A percentile compares a stretch with the other conserved stretches of the same genome.
Conservation (phyloP, 2,329 filamentous ascomycete species). For the Fusarium chaquense region DNA sequence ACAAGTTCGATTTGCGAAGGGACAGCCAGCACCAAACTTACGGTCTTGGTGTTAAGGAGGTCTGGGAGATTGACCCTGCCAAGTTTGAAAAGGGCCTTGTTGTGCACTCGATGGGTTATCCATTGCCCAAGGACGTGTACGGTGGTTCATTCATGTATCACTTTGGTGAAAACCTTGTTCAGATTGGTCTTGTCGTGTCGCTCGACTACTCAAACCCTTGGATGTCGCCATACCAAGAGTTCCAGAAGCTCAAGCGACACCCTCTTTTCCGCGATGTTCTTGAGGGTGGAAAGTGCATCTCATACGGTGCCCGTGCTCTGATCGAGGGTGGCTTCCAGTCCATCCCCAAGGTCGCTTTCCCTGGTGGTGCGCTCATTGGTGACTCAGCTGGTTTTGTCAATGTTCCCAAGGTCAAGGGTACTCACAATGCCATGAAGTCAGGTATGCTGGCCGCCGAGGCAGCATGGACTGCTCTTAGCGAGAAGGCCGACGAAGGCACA, state of each 20-base stretch:
- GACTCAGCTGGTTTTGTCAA: constrained; percentile 98
- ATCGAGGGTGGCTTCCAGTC: constrained; percentile 98
- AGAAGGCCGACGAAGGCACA: constrained; percentile 69
- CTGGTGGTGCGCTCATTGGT: constrained; percentile 93
- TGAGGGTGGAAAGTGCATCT: constrained; percentile 98
- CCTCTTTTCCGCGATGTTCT: constrained; percentile 87
- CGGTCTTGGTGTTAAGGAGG: constrained; percentile 92
- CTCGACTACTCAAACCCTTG: constrained; percentile 97
- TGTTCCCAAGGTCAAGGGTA: constrained; percentile 98
- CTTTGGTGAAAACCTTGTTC: constrained; percentile 97
- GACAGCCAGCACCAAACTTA: constrained; percentile 97
- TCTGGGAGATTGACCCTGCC: constrained; percentile 94
- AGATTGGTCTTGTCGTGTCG: constrained; percentile 89
- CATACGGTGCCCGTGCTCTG: constrained; percentile 91
- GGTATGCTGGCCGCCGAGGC: constrained; percentile 97
- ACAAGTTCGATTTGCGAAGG: constrained; percentile 89
- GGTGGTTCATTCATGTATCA: constrained; percentile 99
- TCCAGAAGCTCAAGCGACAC: constrained; percentile 98
- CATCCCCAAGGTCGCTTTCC: constrained; percentile 96
- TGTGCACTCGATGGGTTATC: constrained; percentile 92
- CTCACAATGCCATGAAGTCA: constrained; percentile 96
- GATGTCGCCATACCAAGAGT: constrained; percentile 94
- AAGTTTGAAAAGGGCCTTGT: constrained; percentile 91
- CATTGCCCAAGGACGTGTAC: constrained; percentile 88
- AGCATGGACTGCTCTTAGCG: constrained; percentile 78